Evolutionary conservation across 129 eudicot genomes (phyloP).

Genomic region (Chrysanthemum lavandulifolium): DNA sequence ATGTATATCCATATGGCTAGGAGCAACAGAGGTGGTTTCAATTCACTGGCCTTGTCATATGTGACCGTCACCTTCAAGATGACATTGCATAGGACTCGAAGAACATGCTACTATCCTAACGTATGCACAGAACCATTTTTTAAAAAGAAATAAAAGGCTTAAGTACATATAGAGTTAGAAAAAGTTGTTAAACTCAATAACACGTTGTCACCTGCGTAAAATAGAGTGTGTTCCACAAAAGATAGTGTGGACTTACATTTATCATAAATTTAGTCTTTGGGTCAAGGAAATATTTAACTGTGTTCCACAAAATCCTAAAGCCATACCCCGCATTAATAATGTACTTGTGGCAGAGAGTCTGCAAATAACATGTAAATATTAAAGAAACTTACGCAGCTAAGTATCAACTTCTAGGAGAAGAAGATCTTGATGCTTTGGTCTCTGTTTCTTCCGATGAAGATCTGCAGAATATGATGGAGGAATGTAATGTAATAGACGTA

Average conservation of each 20-base stretch:
- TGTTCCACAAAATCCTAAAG: slow-evolving; percentile 95
- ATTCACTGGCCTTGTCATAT: no score
- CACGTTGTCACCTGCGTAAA: no score
- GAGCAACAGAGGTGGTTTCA: no score
- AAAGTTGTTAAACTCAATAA: no score
- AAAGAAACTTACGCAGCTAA: slow-evolving; percentile 52
- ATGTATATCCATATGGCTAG: no score
- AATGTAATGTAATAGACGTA: slow-evolving; percentile 61
- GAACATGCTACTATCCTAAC: no score
- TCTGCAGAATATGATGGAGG: slow-evolving; percentile 96
- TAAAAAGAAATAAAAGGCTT: not conserved
- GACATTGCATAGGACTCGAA: no score
- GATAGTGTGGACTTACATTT: slow-evolving; percentile 45
- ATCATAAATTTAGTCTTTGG: no score
- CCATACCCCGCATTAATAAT: slow-evolving; percentile 62
- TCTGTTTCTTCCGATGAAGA: slow-evolving; percentile 91
- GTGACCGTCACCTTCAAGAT: no score
- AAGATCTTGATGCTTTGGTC: slow-evolving; percentile 95
- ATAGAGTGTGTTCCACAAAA: not conserved
- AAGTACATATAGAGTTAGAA: no score
- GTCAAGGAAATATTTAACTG: slow-evolving; percentile 44
- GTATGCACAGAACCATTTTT: slow-evolving; percentile 18
- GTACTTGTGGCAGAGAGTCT: no score
- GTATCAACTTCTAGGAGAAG: slow-evolving; percentile 93
- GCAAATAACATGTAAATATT: no score